Conservation (phyloP, 768 basidiomycete species). For the Tephrocybe sp. region DNA sequence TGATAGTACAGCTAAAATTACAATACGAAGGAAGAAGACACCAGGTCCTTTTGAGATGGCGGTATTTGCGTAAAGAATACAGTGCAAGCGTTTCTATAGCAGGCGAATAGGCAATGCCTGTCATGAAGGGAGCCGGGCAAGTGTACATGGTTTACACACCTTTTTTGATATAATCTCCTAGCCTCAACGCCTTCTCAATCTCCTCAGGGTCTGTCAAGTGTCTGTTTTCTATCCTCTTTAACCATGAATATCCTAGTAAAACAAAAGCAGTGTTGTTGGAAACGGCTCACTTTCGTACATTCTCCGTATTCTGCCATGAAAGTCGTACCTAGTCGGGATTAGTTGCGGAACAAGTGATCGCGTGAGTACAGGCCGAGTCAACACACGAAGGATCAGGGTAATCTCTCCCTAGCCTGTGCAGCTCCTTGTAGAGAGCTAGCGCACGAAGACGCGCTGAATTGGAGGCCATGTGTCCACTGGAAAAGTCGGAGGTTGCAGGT, state of each 20-base stretch:
- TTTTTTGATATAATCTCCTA: slow-evolving; percentile 85
- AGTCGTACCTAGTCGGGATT: slow-evolving; percentile 54
- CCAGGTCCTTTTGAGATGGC: slow-evolving; percentile 75
- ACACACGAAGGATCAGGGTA: slow-evolving; percentile 81
- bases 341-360: slow-evolving; percentile 5
- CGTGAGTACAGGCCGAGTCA: slow-evolving; percentile 14
- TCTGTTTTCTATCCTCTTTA: slow-evolving; percentile 54
- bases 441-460: slow-evolving; percentile 59
- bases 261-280: neutral
- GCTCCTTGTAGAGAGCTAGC: slow-evolving; percentile 76
- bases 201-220: slow-evolving; percentile 62
- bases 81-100: slow-evolving; percentile 80
- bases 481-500: neutral
- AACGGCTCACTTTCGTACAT: slow-evolving; percentile 67
- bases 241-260: slow-evolving; percentile 1
- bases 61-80: slow-evolving; percentile 80
- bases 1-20: neutral
- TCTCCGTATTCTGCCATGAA: slow-evolving; percentile 65
- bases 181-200: slow-evolving; percentile 69
- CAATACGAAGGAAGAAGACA: too few relatives aligned
- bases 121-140: neutral
- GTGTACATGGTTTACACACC: slow-evolving; percentile 42
- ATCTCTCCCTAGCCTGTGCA: slow-evolving; percentile 75
- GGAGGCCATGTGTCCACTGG: slow-evolving; percentile 41
- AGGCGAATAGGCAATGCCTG: neutral